phyloP scores from a whole-genome alignment of 2,329 filamentous ascomycete species.

The Aspergillus sp. region DNA sequence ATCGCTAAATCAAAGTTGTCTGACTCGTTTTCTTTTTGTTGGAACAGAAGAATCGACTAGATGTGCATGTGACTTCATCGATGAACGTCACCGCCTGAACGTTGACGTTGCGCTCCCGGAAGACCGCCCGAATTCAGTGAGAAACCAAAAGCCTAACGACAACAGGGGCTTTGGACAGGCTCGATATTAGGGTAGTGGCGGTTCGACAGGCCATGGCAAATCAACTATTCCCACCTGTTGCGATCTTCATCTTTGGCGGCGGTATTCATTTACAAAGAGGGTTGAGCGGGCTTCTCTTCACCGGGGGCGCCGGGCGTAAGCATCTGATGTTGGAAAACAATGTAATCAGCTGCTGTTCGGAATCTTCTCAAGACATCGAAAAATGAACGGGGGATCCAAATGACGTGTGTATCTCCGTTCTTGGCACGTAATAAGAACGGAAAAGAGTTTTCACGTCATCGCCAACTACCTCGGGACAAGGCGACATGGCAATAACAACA shows the following conservation, averaged over 20 bases:
- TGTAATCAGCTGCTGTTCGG: conserved; percentile 18
- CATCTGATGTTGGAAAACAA: conserved; percentile 35
- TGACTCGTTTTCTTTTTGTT: not conserved
- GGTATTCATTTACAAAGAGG: conserved; percentile 40
- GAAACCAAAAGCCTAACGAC: conserved; percentile 6
- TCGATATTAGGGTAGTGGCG: conserved; percentile 1
- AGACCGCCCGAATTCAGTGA: conserved; percentile 10
- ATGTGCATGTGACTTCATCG: not conserved
- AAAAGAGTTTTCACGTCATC: conserved; percentile 14
- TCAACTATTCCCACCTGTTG: conserved; percentile 21
- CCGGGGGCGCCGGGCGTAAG: conserved; percentile 42
- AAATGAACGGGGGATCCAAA: not conserved
- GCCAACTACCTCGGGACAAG: not conserved
- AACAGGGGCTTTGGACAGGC: conserved; percentile 13
- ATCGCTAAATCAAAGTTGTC: not conserved
- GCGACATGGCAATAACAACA: not conserved
- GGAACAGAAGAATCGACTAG: not conserved
- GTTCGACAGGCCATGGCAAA: conserved; percentile 12
- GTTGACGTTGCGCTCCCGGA: conserved; percentile 13
- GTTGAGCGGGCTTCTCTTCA: conserved; percentile 35
- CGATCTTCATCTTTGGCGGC: conserved; percentile 23
- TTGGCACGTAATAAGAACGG: conserved; percentile 12
- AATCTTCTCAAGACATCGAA: not conserved
- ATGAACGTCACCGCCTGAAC: not conserved
- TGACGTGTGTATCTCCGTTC: conserved; percentile 1